Base-by-base conservation (phyloP, 106 monocot species). In the Acanthochlamys bracteata region DNA sequence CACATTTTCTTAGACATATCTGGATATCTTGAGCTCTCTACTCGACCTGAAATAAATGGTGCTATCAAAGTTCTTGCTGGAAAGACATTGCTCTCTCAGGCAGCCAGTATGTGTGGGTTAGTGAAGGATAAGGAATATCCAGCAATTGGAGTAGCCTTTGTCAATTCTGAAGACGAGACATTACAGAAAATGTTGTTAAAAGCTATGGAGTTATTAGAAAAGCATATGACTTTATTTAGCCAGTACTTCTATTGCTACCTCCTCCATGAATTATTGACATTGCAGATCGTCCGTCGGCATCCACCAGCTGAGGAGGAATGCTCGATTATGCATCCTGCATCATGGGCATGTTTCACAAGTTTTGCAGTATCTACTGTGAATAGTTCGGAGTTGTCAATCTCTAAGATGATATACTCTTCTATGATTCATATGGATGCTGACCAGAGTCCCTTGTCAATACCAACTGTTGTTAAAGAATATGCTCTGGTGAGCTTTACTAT, bases 71-170 rank as follows among this genome's bases (percentile, higher is more conserved):
- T 84, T 60, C 83, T 94, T 61, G 83, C 86, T 71, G 70, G 78
- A 58, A 72, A 90, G 61, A 66, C 54, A 66, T 67, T 94, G 51
- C 94, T 89, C 41, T 72, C 89, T 25, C 94, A 94, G 68, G 94
- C 82, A 24, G 81, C 94, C 41, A 79, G 89, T 41, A 71, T 89
- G 53, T 94, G 94, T 66, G 94, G 94, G 49, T 71, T 94, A 66
- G 81, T 89, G 7, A 94, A 90, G 79, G 89, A 94, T 66, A 76
- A 84, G 89, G 94, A 89, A 25, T 94, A 94, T 76, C 81, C 83
- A 59, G 89, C 89, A 82, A 63, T 94, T 43, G 94, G 86, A 69
- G 94, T 90, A 57, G 94, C 94, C 25, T 94, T 94, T 78, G 59
- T 86, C 25, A 82, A 89, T 61, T 89, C 89, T 24, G 94, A 94